These are phyloP conservation scores for Fusarium equiseti DNA, from an alignment of 2,329 filamentous ascomycete genomes.

Conservation along the genomic window DNA sequence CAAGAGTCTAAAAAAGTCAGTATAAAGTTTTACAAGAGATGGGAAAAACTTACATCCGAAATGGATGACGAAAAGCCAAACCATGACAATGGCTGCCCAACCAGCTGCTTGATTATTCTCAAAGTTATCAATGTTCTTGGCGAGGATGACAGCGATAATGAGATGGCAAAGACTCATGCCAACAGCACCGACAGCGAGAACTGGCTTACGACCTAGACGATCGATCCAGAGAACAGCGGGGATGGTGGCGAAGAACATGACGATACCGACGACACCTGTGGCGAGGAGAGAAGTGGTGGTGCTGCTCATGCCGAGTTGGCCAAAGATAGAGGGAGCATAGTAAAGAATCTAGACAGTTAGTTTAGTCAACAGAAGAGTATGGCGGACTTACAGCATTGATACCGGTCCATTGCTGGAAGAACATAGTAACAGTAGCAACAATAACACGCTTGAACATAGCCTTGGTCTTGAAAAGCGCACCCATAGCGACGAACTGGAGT, in stretches of 20 bases:
- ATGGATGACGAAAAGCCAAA: slow-evolving; percentile 80
- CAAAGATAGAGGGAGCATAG: slow-evolving; percentile 78
- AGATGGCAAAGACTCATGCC: slow-evolving; percentile 79
- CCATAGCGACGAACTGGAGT: slow-evolving; percentile 76
- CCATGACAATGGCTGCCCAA: slow-evolving; percentile 76
- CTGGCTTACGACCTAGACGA: slow-evolving; percentile 71
- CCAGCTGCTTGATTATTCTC: slow-evolving; percentile 67
- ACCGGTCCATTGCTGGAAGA: slow-evolving; percentile 64
- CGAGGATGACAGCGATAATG: slow-evolving; percentile 77
- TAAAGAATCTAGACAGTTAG: slow-evolving; percentile 60
- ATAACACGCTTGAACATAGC: slow-evolving; percentile 76
- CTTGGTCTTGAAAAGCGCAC: slow-evolving; percentile 71
- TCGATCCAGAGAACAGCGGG: slow-evolving; percentile 76
- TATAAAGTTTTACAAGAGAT: rapidly evolving
- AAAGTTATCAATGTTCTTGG: slow-evolving; percentile 71
- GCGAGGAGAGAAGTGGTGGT: slow-evolving; percentile 70
- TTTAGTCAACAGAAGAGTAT: rapidly evolving
- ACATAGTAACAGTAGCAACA: slow-evolving; percentile 73
- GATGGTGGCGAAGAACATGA: slow-evolving; percentile 76
- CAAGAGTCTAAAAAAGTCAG: slow-evolving; percentile 63
- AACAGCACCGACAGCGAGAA: slow-evolving; percentile 72
- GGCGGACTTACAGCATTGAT: slow-evolving; percentile 63
- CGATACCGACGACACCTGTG: slow-evolving; percentile 78
- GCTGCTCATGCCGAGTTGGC: slow-evolving; percentile 68
- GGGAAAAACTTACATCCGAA: slow-evolving; percentile 66